Evolutionary conservation across 306 rosid species (phyloP), one percentile per base, ranked within the genome.

Genomic region (Quercus rubra): DNA sequence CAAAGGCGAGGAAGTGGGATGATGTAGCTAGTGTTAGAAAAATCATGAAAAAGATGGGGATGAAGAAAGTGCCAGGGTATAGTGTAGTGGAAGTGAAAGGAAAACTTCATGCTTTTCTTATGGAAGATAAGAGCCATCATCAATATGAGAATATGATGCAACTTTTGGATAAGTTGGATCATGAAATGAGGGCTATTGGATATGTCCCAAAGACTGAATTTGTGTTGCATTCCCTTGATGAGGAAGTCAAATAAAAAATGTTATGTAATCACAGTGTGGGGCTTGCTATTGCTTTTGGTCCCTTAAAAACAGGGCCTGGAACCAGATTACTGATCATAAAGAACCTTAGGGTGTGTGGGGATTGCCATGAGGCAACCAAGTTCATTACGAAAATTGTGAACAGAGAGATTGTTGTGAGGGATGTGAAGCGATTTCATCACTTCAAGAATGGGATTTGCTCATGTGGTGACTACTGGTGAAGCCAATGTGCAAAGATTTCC

Each of bases 1-100:
- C 81, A 0, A 88, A 88, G 28, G 86, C 61, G 82, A 85, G 57
- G 1, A 88, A 70, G 15, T 88, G 89, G 91, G 76, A 77, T 41
- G 82, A 75, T 74, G 85, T 80, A 12, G 91, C 83, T 5, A 21
- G 59, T 35, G 74, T 75, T 70, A 85, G 73, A 70, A 85, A 80
- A 68, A 56, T 78, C 6, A 88, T 85, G 82, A 78, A 80, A 66
- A 51, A 54, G 43, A 75, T 77, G 4, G 66, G 86, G 55, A 62
- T 43, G 14, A 85, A 78, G 78, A 88, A 88, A 76, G 82, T 72
- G 23, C 86, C 87, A 5, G 83, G 84, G 8, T 78, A 75, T 59
- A 83, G 87, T 58, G 67, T 74, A 13, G 79, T 85, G 25, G 86
- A 85, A 73, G 86, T 85, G 82, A 78, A 82, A 31, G 89, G 86